Evolutionary conservation across 2,329 filamentous ascomycete genomes (phyloP).

Genomic region (Pseudocercospora fijiensis): DNA sequence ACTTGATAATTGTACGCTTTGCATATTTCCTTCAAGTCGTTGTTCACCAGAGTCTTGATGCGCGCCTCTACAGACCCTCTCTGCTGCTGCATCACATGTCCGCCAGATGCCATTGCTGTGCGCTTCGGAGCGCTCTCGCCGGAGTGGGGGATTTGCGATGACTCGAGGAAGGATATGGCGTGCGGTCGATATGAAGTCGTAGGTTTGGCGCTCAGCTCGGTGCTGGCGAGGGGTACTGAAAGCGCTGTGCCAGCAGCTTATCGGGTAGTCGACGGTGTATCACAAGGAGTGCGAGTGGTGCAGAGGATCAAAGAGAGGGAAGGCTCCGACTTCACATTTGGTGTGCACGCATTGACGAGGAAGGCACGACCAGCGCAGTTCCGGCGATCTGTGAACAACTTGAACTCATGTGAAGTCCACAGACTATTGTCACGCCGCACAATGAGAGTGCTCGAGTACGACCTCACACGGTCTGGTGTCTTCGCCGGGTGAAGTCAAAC

Average conservation of each 20-base stretch:
- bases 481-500: not conserved
- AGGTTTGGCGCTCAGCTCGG: not conserved
- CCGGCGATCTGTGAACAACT: not conserved
- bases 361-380: slow-evolving; percentile 4
- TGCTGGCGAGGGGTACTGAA: not conserved
- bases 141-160: slow-evolving; percentile 5
- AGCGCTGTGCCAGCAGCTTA: not conserved
- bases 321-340: slow-evolving; percentile 7
- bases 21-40: slow-evolving; percentile 74
- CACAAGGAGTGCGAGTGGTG: slow-evolving; percentile 5
- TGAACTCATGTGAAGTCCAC: slow-evolving; percentile 6
- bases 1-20: slow-evolving; percentile 70
- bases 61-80: slow-evolving; percentile 29
- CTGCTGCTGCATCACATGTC: slow-evolving; percentile 44
- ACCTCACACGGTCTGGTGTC: not conserved
- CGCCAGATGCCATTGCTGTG: slow-evolving; percentile 35
- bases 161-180: not conserved
- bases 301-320: slow-evolving; percentile 1
- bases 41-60: slow-evolving; percentile 57
- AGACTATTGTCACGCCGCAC: slow-evolving; percentile 6
- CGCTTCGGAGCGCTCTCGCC: slow-evolving; percentile 12
- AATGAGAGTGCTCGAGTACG: not conserved
- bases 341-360: not conserved
- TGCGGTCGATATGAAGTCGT: not conserved
- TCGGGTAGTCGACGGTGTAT: not conserved